Percentiles rank a stretch among this genome's conserved stretches.
Conservation (phyloP, 441 rosid species). For the Hura crepitans region DNA sequence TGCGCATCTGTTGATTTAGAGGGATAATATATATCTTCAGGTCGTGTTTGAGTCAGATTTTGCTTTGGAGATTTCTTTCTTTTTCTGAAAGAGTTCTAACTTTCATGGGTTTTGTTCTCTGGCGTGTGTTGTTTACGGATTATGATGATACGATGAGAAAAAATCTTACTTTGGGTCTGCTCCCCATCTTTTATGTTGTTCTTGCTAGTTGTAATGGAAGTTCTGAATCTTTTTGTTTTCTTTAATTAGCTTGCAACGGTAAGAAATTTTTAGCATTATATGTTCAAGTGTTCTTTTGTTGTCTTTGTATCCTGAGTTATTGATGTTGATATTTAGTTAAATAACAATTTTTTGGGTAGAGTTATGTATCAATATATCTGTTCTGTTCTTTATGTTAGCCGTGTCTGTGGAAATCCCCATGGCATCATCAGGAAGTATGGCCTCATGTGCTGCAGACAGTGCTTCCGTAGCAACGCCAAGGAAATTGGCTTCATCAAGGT, state of each 20-base stretch:
- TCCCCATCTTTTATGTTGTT: neutral
- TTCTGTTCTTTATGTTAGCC: conserved; percentile 31
- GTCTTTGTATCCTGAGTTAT: neutral
- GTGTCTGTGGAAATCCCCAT: conserved; percentile 74
- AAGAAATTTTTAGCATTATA: too few relatives aligned
- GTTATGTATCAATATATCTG: neutral
- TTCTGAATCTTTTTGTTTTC: neutral
- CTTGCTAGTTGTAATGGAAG: neutral
- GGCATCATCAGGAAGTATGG: conserved; percentile 69
- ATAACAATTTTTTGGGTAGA: neutral
- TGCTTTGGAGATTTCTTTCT: neutral
- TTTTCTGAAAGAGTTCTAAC: neutral
- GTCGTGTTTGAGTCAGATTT: neutral
- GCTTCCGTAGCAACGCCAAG: conserved; percentile 80
- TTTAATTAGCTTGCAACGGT: neutral
- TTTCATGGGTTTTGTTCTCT: neutral
- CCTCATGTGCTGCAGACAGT: conserved; percentile 74
- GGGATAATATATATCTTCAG: too few relatives aligned
- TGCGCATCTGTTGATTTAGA: too few relatives aligned
- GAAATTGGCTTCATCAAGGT: conserved; percentile 79
- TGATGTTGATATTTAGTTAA: neutral
- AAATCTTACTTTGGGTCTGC: neutral
- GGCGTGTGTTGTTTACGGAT: neutral
- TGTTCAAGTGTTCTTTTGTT: neutral
- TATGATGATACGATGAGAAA: neutral